Conservation (phyloP, 1,284 basidiomycete species). For the Austroboletus rostrupii region DNA sequence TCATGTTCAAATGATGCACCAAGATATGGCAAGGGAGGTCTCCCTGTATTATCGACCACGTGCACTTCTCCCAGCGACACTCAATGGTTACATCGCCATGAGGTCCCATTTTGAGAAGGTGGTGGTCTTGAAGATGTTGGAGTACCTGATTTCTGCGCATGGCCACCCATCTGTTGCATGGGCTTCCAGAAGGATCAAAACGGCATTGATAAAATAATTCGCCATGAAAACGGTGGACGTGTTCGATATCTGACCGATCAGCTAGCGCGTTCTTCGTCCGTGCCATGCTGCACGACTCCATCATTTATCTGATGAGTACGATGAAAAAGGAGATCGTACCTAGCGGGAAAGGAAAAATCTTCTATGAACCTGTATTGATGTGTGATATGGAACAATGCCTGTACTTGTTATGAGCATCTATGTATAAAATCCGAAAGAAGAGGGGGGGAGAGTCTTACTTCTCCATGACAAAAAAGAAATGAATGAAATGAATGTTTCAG, state of each 20-base stretch:
- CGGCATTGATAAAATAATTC: slow-evolving; percentile 24
- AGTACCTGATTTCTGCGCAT: slow-evolving; percentile 23
- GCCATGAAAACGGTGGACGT: slow-evolving; percentile 14
- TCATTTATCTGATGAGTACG: too few relatives aligned
- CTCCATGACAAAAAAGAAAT: too few relatives aligned
- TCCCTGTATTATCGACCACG: slow-evolving; percentile 29
- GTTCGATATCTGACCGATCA: slow-evolving; percentile 22
- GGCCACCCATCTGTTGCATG: slow-evolving; percentile 27
- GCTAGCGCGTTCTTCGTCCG: not conserved
- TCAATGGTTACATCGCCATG: slow-evolving; percentile 4
- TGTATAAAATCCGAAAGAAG: too few relatives aligned
- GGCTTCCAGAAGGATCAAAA: slow-evolving; percentile 22
- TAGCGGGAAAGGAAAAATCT: too few relatives aligned
- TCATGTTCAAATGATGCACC: too few relatives aligned
- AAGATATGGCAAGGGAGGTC: slow-evolving; percentile 32
- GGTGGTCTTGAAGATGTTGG: slow-evolving; percentile 23
- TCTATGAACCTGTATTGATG: too few relatives aligned
- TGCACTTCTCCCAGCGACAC: slow-evolving; percentile 27
- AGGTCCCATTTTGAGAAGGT: slow-evolving; percentile 22
- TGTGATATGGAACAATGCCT: too few relatives aligned
- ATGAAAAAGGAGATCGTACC: too few relatives aligned
- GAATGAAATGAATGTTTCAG: too few relatives aligned
- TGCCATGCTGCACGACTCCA: too few relatives aligned
- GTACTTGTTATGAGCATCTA: too few relatives aligned
- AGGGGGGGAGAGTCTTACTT: too few relatives aligned